Base-by-base conservation (phyloP, 2,329 filamentous ascomycete genomes). In the Venturia asperata region DNA sequence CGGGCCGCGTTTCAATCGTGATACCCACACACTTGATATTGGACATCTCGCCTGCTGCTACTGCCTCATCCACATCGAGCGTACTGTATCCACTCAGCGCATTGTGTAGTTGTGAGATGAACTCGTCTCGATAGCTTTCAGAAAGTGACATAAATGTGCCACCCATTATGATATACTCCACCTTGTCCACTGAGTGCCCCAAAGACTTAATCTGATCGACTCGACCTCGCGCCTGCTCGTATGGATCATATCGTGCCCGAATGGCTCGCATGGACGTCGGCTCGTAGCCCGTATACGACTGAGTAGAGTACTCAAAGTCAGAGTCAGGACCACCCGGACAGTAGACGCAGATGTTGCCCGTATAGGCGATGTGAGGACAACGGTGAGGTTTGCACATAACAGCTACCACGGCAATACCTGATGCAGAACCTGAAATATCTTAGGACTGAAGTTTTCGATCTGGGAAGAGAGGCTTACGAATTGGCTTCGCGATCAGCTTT, bases 101-200 rank as follows among this genome's bases (percentile, higher is more conserved):
- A 74, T 99, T 99, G 79, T 99, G 94, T 62, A 99, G 83, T 73
- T 97, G 93, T 0, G 92, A 89, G 67, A 99, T 96, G 72, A 99
- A 99, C 65, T 90, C 87, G 67, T 99, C 91, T 37, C 94, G 83
- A 76, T 99, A 99, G 30, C 88, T 87, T 71, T 92, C 87, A 10
- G 93, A 84, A 34, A 99, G 79, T 2, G 93, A 97, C 95, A 99
- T 99, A 78, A 99, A 99, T 0, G 94, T 99, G 69, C 94, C 94
- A 67, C 94, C 94, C 94, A 99, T 99, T 74, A 99, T 96, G 74
- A 99, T 99, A 77, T 97, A 99, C 80, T 99, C 94, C 30, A 99
- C 94, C 77, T 99, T 99, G 79, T 99, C 94, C 61, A 99, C 94
- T 58, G 91, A 96, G 77, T 99, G 94, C 0, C 94, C 94, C 0